Evolutionary conservation across 352 stramenopile genomes (phyloP), one percentile per base, ranked within the genome.

Genomic region (Pythium utonaiense): DNA sequence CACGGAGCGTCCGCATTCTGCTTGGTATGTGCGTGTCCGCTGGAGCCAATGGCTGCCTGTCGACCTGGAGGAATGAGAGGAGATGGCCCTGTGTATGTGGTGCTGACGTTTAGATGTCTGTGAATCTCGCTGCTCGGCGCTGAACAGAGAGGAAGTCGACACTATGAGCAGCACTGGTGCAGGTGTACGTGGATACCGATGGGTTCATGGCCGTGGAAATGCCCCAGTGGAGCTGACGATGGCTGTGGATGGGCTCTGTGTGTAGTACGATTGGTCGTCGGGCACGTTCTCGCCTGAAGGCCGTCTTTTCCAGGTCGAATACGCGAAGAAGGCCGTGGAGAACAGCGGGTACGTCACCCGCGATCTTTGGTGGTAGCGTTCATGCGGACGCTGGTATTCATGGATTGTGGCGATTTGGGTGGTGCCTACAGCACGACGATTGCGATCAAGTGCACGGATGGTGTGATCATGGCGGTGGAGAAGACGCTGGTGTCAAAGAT

Each of bases 291-390:
- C 91, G 55, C 96, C 96, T 22, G 97, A 99, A 71, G 97, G 97
- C 36, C 95, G 96, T 48, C 98, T 99, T 67, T 99, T 99, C 72
- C 97, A 99, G 82, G 93, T 99, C 47, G 97, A 99, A 69, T 99
- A 99, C 64, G 97, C 97, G 51, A 95, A 91, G 69, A 99, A 99
- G 70, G 96, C 97, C 19, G 96, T 99, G 48, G 97, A 98, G 70
- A 98, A 98, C 84, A 97, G 91, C 64, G 88, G 88, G 85, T 95
- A 70, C 31, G 67, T 25, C 27, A 7, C 24, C 13, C 6, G 13
- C 19, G 24, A 34, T 50, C 40, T 53, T 41, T 52, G 19, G 6
- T 14, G 56, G 30, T 53, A 16, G 22, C 5, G 12, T 22, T 22
- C 31, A 13, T 58, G 21, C 52, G 27, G 9, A 44, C 40, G 40